These are phyloP conservation scores for Nepenthes alata DNA, from an alignment of 179 eudicot genomes.

Conservation along the genomic window DNA sequence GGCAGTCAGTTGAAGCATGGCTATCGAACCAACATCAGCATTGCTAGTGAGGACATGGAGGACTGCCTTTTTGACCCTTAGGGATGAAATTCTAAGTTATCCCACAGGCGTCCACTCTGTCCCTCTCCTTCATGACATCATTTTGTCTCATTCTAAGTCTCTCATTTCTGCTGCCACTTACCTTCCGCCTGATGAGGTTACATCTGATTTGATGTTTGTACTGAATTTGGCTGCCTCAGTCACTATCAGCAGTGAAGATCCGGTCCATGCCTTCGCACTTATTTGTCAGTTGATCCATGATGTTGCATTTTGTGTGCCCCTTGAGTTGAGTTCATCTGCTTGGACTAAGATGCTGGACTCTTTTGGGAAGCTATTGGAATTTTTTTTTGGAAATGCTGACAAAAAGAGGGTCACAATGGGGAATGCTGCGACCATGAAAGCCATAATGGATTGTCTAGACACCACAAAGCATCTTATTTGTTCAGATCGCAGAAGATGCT, in stretches of 20 bases:
- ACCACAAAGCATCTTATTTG: conserved; percentile 46
- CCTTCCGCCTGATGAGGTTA: conserved; percentile 54
- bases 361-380: conserved; percentile 35
- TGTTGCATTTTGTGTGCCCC: conserved; percentile 28
- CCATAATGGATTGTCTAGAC: conserved; percentile 55
- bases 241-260: conserved; percentile 20
- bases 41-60: conserved; percentile 57
- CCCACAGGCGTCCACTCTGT: conserved; percentile 17
- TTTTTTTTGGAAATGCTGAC: conserved; percentile 24
- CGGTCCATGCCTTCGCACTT: conserved; percentile 25
- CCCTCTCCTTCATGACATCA: conserved; percentile 39
- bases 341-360: conserved; percentile 57
- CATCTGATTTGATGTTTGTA: conserved; percentile 55
- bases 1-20: background rate
- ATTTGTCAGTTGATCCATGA: conserved; percentile 47
- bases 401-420: conserved; percentile 17
- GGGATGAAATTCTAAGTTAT: conserved; percentile 57
- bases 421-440: conserved; percentile 29
- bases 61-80: conserved; percentile 73
- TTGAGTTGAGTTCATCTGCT: conserved; percentile 40
- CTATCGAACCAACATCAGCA: conserved; percentile 4
- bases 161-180: conserved; percentile 36
- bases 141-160: conserved; percentile 46
- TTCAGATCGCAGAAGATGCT: conserved; percentile 32
- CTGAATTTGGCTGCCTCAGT: conserved; percentile 43